Evolutionary conservation across 192 early-diverging fungal genomes (phyloP).

Genomic region (Podila clonocystis): DNA sequence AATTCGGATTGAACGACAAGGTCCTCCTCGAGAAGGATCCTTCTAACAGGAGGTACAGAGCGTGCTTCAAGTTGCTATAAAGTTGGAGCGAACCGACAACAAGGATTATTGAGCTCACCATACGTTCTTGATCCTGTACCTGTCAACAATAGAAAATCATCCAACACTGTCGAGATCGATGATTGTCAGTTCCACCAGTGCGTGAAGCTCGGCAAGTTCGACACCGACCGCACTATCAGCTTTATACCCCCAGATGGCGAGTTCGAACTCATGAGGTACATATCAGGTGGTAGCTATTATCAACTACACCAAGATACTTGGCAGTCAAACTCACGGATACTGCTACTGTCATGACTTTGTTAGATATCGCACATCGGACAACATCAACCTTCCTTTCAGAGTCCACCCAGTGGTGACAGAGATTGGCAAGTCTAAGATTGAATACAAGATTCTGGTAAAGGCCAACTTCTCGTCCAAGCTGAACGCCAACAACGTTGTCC

Average conservation of each 20-base stretch:
- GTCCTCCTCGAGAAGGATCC: slow-evolving; percentile 86
- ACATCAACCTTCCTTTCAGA: slow-evolving; percentile 95
- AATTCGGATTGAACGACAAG: slow-evolving; percentile 93
- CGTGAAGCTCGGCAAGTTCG: slow-evolving; percentile 93
- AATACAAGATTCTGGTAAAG: slow-evolving; percentile 91
- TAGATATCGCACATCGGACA: slow-evolving; percentile 93
- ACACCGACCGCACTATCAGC: slow-evolving; percentile 92
- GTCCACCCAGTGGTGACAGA: slow-evolving; percentile 94
- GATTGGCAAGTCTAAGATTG: slow-evolving; percentile 79
- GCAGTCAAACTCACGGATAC: too few species aligned
- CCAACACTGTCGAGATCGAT: slow-evolving; percentile 89
- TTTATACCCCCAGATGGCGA: slow-evolving; percentile 98
- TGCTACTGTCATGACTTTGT: neutral
- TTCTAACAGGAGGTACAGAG: slow-evolving; percentile 47
- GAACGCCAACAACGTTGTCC: slow-evolving; percentile 87
- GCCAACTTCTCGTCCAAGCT: slow-evolving; percentile 91
- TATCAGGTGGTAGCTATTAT: too few species aligned
- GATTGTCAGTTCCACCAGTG: slow-evolving; percentile 99
- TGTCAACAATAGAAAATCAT: slow-evolving; percentile 20
- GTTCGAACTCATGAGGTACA: slow-evolving; percentile 93
- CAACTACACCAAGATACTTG: too few species aligned
- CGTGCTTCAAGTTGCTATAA: neutral
- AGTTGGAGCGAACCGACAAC: neutral
- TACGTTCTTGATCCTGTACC: neutral
- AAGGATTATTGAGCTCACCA: neutral